Conservation (phyloP, 2,329 filamentous ascomycete genomes). For the Berkeleyomyces rouxiae region DNA sequence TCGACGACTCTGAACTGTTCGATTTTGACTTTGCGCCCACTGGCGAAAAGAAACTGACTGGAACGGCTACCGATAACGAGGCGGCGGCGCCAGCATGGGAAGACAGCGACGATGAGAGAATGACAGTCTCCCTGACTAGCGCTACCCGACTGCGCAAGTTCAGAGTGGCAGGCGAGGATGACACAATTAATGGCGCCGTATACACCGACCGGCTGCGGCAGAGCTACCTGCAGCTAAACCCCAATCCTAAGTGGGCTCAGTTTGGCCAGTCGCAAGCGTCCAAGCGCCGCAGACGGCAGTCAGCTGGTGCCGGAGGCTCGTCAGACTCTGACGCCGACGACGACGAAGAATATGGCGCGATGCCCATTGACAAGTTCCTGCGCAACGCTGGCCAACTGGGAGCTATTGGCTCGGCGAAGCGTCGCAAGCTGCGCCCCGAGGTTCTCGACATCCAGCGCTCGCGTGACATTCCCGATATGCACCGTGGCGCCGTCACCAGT, state of each 20-base stretch:
- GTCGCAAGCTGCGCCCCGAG: conserved; percentile 65
- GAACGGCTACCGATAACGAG: conserved; percentile 14
- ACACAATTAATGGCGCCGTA: conserved; percentile 71
- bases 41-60: conserved; percentile 20
- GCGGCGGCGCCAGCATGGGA: conserved; percentile 51
- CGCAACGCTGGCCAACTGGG: conserved; percentile 56
- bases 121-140: conserved; percentile 66
- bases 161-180: conserved; percentile 63
- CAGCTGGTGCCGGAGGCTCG: conserved; percentile 24
- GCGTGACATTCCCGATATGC: conserved; percentile 65
- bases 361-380: conserved; percentile 66
- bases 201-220: conserved; percentile 66
- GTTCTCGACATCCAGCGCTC: conserved; percentile 79
- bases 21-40: conserved; percentile 47
- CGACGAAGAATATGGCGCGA: conserved; percentile 42
- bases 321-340: conserved; percentile 30
- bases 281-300: conserved; percentile 36
- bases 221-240: conserved; percentile 50
- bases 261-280: conserved; percentile 32
- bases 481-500: conserved; percentile 64
- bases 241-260: conserved; percentile 42
- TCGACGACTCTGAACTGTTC: conserved; percentile 69
- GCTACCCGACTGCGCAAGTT: conserved; percentile 68
- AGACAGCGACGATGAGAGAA: conserved; percentile 86
- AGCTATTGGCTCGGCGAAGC: conserved; percentile 34